Percentiles rank a stretch among this genome's conserved stretches.
These are phyloP conservation scores for Tylopilus vinaceipallidus DNA, from an alignment of 768 basidiomycete species.

Conservation along the genomic window DNA sequence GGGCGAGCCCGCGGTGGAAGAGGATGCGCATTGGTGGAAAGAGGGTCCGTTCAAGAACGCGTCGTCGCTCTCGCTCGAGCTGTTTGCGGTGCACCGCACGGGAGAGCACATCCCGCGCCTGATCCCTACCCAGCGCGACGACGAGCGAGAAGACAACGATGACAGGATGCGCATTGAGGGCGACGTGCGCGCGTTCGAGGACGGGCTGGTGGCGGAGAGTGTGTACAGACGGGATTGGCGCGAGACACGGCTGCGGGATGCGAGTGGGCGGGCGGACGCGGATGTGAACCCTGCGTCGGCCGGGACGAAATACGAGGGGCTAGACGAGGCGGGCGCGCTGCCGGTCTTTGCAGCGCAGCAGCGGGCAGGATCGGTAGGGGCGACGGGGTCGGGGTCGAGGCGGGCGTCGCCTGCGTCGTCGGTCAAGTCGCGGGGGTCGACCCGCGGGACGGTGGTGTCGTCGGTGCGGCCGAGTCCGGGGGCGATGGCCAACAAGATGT, in stretches of 20 bases:
- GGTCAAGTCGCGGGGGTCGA: slow-evolving; percentile 38
- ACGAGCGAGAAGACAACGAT: slow-evolving; percentile 20
- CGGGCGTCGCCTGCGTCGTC: slow-evolving; percentile 51
- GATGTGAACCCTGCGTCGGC: neutral
- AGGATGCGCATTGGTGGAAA: slow-evolving; percentile 40
- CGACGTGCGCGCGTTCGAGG: slow-evolving; percentile 60
- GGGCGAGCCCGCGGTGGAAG: slow-evolving; percentile 44
- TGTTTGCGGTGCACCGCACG: slow-evolving; percentile 63
- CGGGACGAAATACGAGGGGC: slow-evolving; percentile 21
- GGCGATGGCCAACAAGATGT: slow-evolving; percentile 38
- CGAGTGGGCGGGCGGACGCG: slow-evolving; percentile 10
- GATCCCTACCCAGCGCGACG: neutral
- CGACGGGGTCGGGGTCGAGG: slow-evolving; percentile 31
- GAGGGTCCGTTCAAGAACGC: slow-evolving; percentile 60
- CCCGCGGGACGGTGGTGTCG: slow-evolving; percentile 27
- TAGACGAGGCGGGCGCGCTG: slow-evolving; percentile 31
- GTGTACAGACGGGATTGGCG: slow-evolving; percentile 76
- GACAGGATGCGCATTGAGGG: slow-evolving; percentile 34
- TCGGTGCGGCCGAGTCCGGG: slow-evolving; percentile 49
- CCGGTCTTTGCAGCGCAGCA: slow-evolving; percentile 23
- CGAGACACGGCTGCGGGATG: slow-evolving; percentile 51
- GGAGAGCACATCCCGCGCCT: slow-evolving; percentile 47
- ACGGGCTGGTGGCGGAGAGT: slow-evolving; percentile 58
- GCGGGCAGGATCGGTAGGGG: slow-evolving; percentile 11
- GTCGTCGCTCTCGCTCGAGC: slow-evolving; percentile 68